A percentile compares a stretch with the other conserved stretches of the same genome.
Conservation (phyloP, 1,284 basidiomycete species). For the Grifola frondosa region DNA sequence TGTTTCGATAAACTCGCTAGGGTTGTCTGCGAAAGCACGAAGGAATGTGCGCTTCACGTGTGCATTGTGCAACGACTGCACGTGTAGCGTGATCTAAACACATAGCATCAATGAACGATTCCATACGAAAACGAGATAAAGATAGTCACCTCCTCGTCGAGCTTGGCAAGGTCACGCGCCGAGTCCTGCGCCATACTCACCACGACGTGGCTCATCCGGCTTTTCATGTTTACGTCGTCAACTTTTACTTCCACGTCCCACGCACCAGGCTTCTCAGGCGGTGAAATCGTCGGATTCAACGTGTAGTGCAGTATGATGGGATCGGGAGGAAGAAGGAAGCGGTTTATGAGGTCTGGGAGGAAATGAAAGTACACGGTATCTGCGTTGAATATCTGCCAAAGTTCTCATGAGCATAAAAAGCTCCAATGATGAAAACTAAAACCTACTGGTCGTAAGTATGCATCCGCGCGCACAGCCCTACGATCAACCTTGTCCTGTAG, state of each 20-base stretch:
- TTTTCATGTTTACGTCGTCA: slow-evolving; percentile 79
- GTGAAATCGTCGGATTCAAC: slow-evolving; percentile 55
- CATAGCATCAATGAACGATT: slow-evolving; percentile 1
- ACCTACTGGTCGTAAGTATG: slow-evolving; percentile 62
- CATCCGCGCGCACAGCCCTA: slow-evolving; percentile 76
- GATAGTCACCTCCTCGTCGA: slow-evolving; percentile 80
- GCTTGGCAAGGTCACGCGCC: slow-evolving; percentile 63
- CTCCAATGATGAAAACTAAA: background rate
- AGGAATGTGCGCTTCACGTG: slow-evolving; percentile 88
- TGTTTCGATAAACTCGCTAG: slow-evolving; percentile 80
- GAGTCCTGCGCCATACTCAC: slow-evolving; percentile 72
- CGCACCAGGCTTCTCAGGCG: slow-evolving; percentile 65
- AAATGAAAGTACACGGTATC: slow-evolving; percentile 76
- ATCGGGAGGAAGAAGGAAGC: slow-evolving; percentile 76
- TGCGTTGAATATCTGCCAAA: slow-evolving; percentile 59
- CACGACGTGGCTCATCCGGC: slow-evolving; percentile 73
- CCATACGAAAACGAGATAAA: background rate
- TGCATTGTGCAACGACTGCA: slow-evolving; percentile 83
- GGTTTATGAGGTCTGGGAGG: slow-evolving; percentile 85
- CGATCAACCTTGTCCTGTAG: slow-evolving; percentile 91
- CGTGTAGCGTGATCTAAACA: slow-evolving; percentile 69
- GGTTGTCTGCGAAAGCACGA: slow-evolving; percentile 78
- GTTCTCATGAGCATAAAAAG: background rate
- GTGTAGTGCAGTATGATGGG: slow-evolving; percentile 86
- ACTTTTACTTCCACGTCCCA: slow-evolving; percentile 91